phyloP scores from a whole-genome alignment of 768 basidiomycete genomes.

The Lactifluus echinatus region DNA sequence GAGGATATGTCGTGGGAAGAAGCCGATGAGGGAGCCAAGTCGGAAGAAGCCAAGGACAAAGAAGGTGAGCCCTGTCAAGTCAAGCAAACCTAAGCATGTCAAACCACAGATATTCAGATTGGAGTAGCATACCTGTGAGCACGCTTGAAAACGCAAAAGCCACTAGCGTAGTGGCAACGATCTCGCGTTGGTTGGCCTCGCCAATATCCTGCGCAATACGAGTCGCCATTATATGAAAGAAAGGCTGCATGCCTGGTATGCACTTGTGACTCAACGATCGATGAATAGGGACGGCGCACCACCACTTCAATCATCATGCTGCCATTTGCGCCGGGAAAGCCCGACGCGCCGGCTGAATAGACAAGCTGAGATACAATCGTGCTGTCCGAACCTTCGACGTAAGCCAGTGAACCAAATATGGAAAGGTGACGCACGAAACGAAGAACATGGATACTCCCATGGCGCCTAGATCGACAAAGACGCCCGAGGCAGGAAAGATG shows the following conservation, averaged over 20 bases:
- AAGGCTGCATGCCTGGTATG: conserved; percentile 50
- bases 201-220: conserved; percentile 67
- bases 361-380: conserved; percentile 75
- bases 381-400: conserved; percentile 27
- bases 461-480: conserved; percentile 74
- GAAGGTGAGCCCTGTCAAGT: conserved; percentile 56
- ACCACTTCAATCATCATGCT: conserved; percentile 99
- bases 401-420: background rate
- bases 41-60: conserved; percentile 78
- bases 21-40: conserved; percentile 81
- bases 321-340: conserved; percentile 84
- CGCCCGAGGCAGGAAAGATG: conserved; percentile 77
- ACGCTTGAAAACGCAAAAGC: conserved; percentile 83
- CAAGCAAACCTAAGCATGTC: background rate
- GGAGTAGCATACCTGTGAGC: conserved; percentile 58
- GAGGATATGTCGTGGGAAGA: conserved; percentile 93
- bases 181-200: conserved; percentile 52
- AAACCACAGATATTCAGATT: background rate
- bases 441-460: conserved; percentile 97
- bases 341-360: conserved; percentile 80
- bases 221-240: conserved; percentile 87
- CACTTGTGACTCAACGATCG: background rate
- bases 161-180: conserved; percentile 88
- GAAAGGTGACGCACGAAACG: conserved; percentile 45
- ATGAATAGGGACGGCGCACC: conserved; percentile 30